A percentile compares a stretch with the other conserved stretches of the same genome.
Evolutionary conservation across 1,284 basidiomycete genomes (phyloP).

Genomic region (Vanrija pseudolonga): DNA sequence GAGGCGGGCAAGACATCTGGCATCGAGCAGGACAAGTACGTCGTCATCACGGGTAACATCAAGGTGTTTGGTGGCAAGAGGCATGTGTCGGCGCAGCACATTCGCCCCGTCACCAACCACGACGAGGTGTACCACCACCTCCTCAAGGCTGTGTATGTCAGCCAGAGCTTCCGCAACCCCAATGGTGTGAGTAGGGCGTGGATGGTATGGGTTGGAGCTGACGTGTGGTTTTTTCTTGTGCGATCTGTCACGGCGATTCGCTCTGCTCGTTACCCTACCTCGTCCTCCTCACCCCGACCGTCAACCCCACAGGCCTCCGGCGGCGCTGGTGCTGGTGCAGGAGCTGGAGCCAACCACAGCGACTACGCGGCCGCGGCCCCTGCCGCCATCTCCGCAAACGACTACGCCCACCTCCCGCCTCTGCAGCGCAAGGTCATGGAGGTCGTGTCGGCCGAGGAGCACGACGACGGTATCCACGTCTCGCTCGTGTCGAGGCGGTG

Average conservation of each 20-base stretch:
- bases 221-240: background rate
- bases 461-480: slow-evolving; percentile 62
- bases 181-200: slow-evolving; percentile 33
- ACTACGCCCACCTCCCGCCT: slow-evolving; percentile 57
- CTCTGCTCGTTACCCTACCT: background rate
- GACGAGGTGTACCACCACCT: slow-evolving; percentile 83
- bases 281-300: background rate
- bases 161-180: slow-evolving; percentile 50
- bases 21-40: slow-evolving; percentile 62
- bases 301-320: background rate
- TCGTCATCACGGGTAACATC: slow-evolving; percentile 84
- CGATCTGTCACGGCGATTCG: background rate
- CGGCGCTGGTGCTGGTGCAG: slow-evolving; percentile 3
- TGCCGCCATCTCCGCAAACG: slow-evolving; percentile 8
- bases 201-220: slow-evolving; percentile 6
- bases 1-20: slow-evolving; percentile 54
- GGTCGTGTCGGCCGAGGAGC: slow-evolving; percentile 53
- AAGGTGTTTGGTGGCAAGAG: slow-evolving; percentile 81
- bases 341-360: slow-evolving; percentile 13
- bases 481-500: slow-evolving; percentile 54
- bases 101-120: slow-evolving; percentile 65
- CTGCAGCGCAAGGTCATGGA: slow-evolving; percentile 65
- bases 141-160: slow-evolving; percentile 58
- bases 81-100: slow-evolving; percentile 71
- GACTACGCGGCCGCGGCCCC: slow-evolving; percentile 35